Evolutionary conservation across 75 land plant genomes (phyloP).

Genomic region (Selaginella tamariscina): DNA sequence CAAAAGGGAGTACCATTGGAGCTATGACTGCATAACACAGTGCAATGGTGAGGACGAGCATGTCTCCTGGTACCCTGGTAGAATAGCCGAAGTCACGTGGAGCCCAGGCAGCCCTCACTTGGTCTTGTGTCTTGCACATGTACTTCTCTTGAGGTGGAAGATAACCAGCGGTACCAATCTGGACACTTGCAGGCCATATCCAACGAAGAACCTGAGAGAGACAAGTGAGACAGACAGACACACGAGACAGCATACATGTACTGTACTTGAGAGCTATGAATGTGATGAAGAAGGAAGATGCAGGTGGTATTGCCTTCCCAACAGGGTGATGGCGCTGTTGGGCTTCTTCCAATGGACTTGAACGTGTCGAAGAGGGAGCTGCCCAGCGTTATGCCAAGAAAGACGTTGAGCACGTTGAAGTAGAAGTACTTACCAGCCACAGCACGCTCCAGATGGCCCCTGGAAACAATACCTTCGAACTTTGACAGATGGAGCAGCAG

Average conservation of each 20-base stretch:
- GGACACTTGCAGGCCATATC: conserved; percentile 74
- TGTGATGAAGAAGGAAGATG: conserved; percentile 76
- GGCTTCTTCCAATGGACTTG: conserved; percentile 41
- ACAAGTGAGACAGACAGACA: background rate
- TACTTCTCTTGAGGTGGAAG: conserved; percentile 63
- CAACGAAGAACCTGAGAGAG: conserved; percentile 65
- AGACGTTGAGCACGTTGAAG: conserved; percentile 69
- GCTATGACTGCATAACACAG: conserved; percentile 78
- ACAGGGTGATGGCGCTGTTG: conserved; percentile 22
- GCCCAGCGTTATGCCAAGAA: conserved; percentile 69
- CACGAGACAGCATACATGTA: background rate
- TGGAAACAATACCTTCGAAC: conserved; percentile 54
- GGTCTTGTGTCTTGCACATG: conserved; percentile 76
- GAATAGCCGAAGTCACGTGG: conserved; percentile 54
- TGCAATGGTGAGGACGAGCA: conserved; percentile 63
- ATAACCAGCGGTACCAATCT: conserved; percentile 64
- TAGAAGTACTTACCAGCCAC: conserved; percentile 88
- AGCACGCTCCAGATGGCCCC: conserved; percentile 53
- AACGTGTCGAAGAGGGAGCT: conserved; percentile 47
- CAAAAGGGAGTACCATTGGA: conserved; percentile 75
- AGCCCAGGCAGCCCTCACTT: conserved; percentile 68
- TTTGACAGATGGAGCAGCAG: conserved; percentile 61
- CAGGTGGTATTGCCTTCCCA: conserved; percentile 52
- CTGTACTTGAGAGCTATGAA: conserved; percentile 73
- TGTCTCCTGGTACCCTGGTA: conserved; percentile 66